Evolutionary conservation across 495 filamentous ascomycete species (phyloP).

Genomic region (Penicillium longicatenatum): DNA sequence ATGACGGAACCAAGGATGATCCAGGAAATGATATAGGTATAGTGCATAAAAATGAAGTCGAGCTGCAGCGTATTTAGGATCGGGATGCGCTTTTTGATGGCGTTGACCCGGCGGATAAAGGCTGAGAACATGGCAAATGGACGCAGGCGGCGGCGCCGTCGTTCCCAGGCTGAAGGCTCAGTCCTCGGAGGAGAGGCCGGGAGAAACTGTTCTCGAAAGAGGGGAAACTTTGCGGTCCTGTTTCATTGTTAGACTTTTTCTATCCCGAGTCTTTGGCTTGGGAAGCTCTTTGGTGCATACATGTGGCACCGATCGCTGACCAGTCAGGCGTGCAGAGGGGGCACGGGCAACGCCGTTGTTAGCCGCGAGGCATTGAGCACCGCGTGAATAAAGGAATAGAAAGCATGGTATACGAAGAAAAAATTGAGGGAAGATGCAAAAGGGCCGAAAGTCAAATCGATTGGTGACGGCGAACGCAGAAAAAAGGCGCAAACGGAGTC

Average conservation of each 20-base stretch:
- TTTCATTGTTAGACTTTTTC: background rate
- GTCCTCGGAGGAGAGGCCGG: constrained; percentile 11
- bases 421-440: background rate
- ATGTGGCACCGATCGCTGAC: constrained; percentile 19
- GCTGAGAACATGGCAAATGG: constrained; percentile 36
- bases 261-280: background rate
- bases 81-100: constrained; percentile 33
- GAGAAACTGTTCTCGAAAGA: constrained; percentile 13
- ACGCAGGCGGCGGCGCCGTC: constrained; percentile 16
- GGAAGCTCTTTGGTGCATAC: constrained; percentile 3
- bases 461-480: background rate
- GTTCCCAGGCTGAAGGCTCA: constrained; percentile 15
- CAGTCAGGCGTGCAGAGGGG: constrained; percentile 20
- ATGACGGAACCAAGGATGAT: constrained; percentile 73
- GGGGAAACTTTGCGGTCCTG: constrained; percentile 24
- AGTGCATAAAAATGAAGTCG: constrained; percentile 87
- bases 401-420: constrained; percentile 2
- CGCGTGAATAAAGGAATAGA: background rate
- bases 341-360: constrained; percentile 21
- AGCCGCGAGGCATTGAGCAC: constrained; percentile 26
- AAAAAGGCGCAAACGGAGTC: constrained; percentile 21
- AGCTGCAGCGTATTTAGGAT: constrained; percentile 57
- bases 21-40: constrained; percentile 75
- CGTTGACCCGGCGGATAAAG: constrained; percentile 22
- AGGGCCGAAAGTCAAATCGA: background rate